Base-by-base conservation (phyloP, 176 grass and related monocot species). In the Themeda triandra region DNA sequence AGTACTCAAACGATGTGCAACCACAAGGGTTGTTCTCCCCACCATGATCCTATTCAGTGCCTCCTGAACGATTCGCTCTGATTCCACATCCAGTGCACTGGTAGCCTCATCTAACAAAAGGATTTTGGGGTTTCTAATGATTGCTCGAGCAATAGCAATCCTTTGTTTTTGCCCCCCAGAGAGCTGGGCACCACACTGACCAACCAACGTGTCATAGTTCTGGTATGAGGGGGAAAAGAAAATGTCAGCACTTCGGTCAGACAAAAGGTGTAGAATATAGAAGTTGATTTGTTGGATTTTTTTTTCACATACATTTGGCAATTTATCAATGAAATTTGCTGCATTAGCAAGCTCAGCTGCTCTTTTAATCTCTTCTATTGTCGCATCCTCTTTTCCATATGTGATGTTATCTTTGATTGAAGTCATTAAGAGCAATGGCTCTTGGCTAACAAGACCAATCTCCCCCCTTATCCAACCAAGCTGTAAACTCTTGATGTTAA, bases 371-470 rank as follows among this genome's bases (percentile, higher is more conserved):
- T 94, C 92, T 45, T 91, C 86, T 33, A 68, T 25, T 13, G 88
- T 78, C 1, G 86, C 88, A 1, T 88, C 77, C 27, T 88, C 80
- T 88, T 94, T 94, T 18, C 92, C 88, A 4, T 94, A 94, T 19
- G 19, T 71, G 30, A 94, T 91, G 58, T 94, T 91, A 66, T 94
- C 83, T 59, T 77, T 91, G 17, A 94, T 94, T 21, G 82, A 86
- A 10, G 86, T 84, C 80, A 88, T 85, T 73, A 94, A 94, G 10
- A 94, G 68, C 51, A 88, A 23, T 9, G 92, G 88, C 69, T 94
- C 88, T 79, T 94, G 92, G 32, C 80, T 94, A 77, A 94, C 92
- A 73, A 94, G 83, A 59, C 92, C 71, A 29, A 94, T 94, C 78
- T 88, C 88, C 31, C 60, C 71, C 84, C 92, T 86, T 79, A 94